Conservation (phyloP, 768 basidiomycete species). For the Psilocybe subaeruginosa region DNA sequence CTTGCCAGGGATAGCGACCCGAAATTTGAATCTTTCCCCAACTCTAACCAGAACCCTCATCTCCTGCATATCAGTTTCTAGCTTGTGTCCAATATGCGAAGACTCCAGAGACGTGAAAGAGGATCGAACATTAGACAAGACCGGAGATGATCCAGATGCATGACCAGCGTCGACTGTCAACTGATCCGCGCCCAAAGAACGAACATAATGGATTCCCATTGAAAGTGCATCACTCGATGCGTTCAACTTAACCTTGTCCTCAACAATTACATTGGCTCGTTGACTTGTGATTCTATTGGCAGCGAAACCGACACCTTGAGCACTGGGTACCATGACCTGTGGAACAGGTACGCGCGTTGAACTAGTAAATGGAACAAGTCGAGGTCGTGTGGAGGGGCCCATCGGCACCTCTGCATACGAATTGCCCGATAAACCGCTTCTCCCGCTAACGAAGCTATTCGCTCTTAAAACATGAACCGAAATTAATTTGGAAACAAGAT, state of each 20-base stretch:
- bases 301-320: slow-evolving; percentile 29
- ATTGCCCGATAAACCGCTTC: slow-evolving; percentile 42
- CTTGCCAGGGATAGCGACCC: slow-evolving; percentile 43
- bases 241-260: slow-evolving; percentile 36
- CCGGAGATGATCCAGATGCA: slow-evolving; percentile 32
- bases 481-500: neutral
- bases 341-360: slow-evolving; percentile 69
- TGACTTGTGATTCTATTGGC: slow-evolving; percentile 62
- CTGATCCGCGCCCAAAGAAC: slow-evolving; percentile 62
- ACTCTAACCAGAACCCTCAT: slow-evolving; percentile 54
- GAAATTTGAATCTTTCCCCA: slow-evolving; percentile 64
- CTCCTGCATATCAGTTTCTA: slow-evolving; percentile 24
- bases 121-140: slow-evolving; percentile 43
- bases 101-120: slow-evolving; percentile 70
- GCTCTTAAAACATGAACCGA: slow-evolving; percentile 37
- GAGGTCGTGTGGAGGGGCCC: slow-evolving; percentile 46
- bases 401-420: slow-evolving; percentile 33
- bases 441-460: slow-evolving; percentile 54
- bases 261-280: slow-evolving; percentile 57
- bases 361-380: slow-evolving; percentile 73
- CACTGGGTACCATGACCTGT: slow-evolving; percentile 37
- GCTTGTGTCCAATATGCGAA: slow-evolving; percentile 48
- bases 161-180: slow-evolving; percentile 23
- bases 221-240: slow-evolving; percentile 65
- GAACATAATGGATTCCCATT: slow-evolving; percentile 73